Evolutionary conservation across 805 yeast genomes (phyloP), one percentile per base, ranked within the genome.

Genomic region (Teunomyces funiuensis): DNA sequence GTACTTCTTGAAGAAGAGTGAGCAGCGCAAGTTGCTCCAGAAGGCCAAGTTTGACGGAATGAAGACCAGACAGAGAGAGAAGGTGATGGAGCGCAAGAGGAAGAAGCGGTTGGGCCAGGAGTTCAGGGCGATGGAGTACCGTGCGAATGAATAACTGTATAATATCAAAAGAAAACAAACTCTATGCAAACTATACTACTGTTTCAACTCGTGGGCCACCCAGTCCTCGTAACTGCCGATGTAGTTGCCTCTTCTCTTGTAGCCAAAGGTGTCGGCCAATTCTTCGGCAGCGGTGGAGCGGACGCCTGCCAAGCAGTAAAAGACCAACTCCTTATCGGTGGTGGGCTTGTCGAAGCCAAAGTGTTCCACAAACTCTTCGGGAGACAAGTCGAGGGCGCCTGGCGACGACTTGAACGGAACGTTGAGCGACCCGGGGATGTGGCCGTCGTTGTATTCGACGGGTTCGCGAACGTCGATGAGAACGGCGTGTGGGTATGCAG

Each of bases 401-500:
- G 98, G 98, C 9, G 90, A 79, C 4, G 93, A 80, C 57, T 88
- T 88, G 67, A 82, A 83, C 14, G 99, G 98, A 43, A 91, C 77
- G 58, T 93, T 93, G 42, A 90, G 64, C 5, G 98, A 83, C 10
- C 79, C 76, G 20, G 97, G 97, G 52, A 91, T 85, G 58, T 77
- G 81, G 31, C 96, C 96, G 36, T 70, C 79, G 28, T 66, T 67
- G 55, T 67, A 74, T 66, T 91, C 99, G 18, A 71, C 75, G 5
- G 97, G 97, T 69, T 91, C 98, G 60, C 99, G 81, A 15, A 88
- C 97, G 58, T 91, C 99, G 17, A 91, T 82, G 28, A 91, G 65
- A 30, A 88, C 72, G 27, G 75, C 65, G 11, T 69, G 66, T 11
- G 78, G 71, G 43, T 44, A 46, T 15, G 53, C 40, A 41, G 68